phyloP scores from a whole-genome alignment of 257 asterid genomes.

The Echium plantagineum region DNA sequence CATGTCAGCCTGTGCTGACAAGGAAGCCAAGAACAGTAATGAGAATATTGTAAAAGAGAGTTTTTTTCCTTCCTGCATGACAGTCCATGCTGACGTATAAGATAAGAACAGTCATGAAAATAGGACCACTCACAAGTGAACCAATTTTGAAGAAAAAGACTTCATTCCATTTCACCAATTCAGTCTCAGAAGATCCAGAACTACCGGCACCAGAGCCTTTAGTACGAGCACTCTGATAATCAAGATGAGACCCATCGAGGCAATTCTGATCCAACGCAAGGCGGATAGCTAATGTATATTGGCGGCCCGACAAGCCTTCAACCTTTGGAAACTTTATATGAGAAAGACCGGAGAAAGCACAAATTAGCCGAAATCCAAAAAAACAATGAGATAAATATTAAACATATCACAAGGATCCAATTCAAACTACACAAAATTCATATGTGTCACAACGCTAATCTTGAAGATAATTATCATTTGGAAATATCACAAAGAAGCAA shows the following conservation, averaged over 20 bases:
- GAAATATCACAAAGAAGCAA: not conserved
- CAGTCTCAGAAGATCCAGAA: conserved; percentile 39
- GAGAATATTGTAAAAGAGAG: not conserved
- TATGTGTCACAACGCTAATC: not conserved
- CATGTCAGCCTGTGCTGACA: not conserved
- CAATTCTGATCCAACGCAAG: conserved; percentile 36
- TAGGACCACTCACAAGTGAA: conserved; percentile 45
- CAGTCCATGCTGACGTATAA: not conserved
- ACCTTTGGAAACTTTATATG: conserved; percentile 51
- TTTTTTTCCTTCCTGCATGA: not conserved
- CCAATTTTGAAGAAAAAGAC: conserved; percentile 84
- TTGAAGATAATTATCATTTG: not conserved
- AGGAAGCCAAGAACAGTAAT: not conserved
- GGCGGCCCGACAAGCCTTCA: conserved; percentile 58
- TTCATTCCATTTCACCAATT: conserved; percentile 78
- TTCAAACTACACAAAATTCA: no score
- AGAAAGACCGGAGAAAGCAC: conserved; percentile 15
- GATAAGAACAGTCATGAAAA: not conserved
- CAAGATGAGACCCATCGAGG: conserved; percentile 28
- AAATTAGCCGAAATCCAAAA: not conserved
- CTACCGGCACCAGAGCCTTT: conserved; percentile 42
- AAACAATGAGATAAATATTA: not conserved
- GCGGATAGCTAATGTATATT: conserved; percentile 55
- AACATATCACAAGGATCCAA: not conserved
- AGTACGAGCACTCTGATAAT: conserved; percentile 70